A percentile compares a stretch with the other conserved stretches of the same genome.
phyloP scores from a whole-genome alignment of 2,329 filamentous ascomycete species.

The Nemania serpens region DNA sequence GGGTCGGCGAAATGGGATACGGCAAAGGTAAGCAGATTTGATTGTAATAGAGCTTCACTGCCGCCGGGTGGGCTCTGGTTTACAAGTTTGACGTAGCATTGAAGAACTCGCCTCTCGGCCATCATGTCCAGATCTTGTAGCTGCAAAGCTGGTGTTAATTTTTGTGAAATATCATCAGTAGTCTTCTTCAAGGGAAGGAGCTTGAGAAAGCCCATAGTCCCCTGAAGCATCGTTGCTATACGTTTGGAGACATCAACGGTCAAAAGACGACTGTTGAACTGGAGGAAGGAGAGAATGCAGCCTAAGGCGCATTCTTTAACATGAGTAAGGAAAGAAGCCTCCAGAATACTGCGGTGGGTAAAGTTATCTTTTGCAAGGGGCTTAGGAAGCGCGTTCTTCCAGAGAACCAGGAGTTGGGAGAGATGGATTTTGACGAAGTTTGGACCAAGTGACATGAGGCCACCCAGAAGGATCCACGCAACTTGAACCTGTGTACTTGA shows the following conservation, averaged over 20 bases:
- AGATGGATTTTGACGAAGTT: constrained; percentile 99
- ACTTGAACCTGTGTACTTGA: constrained; percentile 97
- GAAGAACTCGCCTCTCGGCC: constrained; percentile 88
- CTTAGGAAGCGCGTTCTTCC: constrained; percentile 96
- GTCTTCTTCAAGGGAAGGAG: constrained; percentile 82
- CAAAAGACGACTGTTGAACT: constrained; percentile 89
- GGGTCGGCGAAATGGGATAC: constrained; percentile 93
- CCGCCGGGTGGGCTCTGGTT: constrained; percentile 85
- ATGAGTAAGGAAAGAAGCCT: constrained; percentile 91
- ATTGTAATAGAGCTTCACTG: constrained; percentile 84
- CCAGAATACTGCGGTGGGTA: constrained; percentile 78
- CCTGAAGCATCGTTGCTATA: constrained; percentile 92
- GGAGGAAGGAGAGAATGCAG: constrained; percentile 87
- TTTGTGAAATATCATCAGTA: constrained; percentile 83
- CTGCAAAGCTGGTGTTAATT: constrained; percentile 83
- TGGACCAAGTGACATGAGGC: constrained; percentile 92
- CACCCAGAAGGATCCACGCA: constrained; percentile 95
- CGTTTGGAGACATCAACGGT: constrained; percentile 94
- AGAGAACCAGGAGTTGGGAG: constrained; percentile 87
- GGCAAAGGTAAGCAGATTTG: constrained; percentile 86
- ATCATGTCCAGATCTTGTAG: constrained; percentile 89
- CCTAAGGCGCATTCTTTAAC: constrained; percentile 93
- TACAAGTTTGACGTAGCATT: constrained; percentile 92
- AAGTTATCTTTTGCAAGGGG: constrained; percentile 93
- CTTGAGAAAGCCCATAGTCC: constrained; percentile 87